Evolutionary conservation across 139 green algal species (phyloP), one percentile per base, ranked within the genome.

Genomic region (Micromonas commoda): DNA sequence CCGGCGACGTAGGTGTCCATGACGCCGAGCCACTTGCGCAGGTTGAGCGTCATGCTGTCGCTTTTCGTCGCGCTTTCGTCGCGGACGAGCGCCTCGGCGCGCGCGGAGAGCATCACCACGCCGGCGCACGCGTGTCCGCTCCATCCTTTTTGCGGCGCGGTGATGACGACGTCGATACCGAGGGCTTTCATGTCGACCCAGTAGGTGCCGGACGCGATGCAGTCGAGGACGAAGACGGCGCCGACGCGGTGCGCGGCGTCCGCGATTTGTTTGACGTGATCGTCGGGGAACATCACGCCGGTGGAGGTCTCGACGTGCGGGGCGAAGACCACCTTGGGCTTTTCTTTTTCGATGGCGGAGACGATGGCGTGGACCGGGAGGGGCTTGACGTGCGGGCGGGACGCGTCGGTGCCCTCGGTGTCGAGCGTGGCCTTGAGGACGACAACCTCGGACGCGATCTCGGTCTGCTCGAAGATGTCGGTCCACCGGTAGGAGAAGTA

Each of bases 261-360:
- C 16, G 34, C 76, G 52, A 81, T 35, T 28, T 28, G 37, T 63
- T 76, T 66, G 20, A 81, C 57, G 63, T 81, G 76, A 6, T 75
- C 63, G 64, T 74, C 64, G 76, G 76, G 76, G 13, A 81, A 57
- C 24, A 68, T 51, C 23, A 81, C 70, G 21, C 76, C 76, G 3
- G 76, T 81, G 63, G 24, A 57, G n/a, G 76, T 81, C 64, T 81
- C 76, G n/a, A 81, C 64, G 76, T 81, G 76, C 20, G 76, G 76
- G 0, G 76, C 76, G 32, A 81, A 81, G 2, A 81, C 76, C n/a
- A 81, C 76, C 20, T 34, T 31, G 34, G 76, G 76, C 38, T 76
- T 75, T 23, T 76, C n/a, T 34, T 26, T 19, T 63, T 81, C 61
- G 76, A 81, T 81, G 20, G 26, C 31, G 13, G 64, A 38, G 1